phyloP scores from a whole-genome alignment of 163 green algal genomes.

The Scenedesmus sp. region DNA sequence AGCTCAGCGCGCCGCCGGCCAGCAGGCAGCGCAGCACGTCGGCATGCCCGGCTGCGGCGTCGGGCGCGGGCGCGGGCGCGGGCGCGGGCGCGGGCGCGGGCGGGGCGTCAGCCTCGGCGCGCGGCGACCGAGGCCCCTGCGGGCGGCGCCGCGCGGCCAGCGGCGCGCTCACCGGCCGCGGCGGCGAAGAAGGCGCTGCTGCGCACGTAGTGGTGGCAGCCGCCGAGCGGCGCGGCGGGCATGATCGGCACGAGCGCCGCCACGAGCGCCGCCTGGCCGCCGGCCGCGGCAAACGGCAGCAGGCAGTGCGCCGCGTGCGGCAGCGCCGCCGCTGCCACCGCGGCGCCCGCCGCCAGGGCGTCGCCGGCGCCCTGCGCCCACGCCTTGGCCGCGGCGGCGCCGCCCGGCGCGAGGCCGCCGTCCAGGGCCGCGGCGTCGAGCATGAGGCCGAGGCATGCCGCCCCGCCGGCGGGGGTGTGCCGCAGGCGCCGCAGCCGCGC shows the following conservation, averaged over 20 bases:
- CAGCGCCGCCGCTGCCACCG: constrained; percentile 14
- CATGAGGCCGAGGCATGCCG: no score
- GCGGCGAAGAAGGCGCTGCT: constrained; percentile 36
- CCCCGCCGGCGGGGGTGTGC: no score
- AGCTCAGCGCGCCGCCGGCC: background rate
- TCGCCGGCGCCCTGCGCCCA: background rate
- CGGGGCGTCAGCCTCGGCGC: no score
- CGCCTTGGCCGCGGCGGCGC: no score
- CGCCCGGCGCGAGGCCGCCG: no score
- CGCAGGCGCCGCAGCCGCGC: no score
- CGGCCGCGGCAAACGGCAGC: constrained; percentile 27
- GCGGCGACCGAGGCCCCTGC: no score
- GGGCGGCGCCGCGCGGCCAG: no score
- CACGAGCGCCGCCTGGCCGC: constrained; percentile 19
- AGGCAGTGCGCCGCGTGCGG: constrained; percentile 35
- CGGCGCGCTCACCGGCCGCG: constrained; percentile 11
- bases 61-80: no score
- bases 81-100: no score
- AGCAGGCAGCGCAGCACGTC: constrained; percentile 19
- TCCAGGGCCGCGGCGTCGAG: no score
- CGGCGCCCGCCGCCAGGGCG: background rate
- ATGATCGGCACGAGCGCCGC: constrained; percentile 4
- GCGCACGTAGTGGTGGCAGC: constrained; percentile 19
- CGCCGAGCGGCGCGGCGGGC: background rate
- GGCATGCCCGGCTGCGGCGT: constrained; percentile 17